Evolutionary conservation across 805 yeast genomes (phyloP).

Genomic region (Suhomyces canberraensis): DNA sequence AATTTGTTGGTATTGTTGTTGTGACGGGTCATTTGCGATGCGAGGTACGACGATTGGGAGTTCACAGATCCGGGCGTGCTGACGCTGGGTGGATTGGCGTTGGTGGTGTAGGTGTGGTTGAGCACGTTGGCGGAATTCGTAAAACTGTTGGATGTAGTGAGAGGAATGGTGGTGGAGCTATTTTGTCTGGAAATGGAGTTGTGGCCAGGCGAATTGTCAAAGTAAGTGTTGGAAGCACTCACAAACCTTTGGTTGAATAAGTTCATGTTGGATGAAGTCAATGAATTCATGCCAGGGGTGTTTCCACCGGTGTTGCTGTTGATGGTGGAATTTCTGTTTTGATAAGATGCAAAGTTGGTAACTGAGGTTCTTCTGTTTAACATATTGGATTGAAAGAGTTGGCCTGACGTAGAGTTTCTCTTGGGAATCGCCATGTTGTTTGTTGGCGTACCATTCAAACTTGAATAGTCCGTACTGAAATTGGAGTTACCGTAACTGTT

Average conservation of each 20-base stretch:
- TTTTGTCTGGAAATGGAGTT: slow-evolving; percentile 9
- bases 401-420: slow-evolving; percentile 7
- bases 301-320: slow-evolving; percentile 5
- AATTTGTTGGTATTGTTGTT: background rate
- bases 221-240: slow-evolving; percentile 13
- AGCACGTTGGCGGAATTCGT: background rate
- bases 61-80: slow-evolving; percentile 11
- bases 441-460: background rate
- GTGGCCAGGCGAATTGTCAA: slow-evolving; percentile 13
- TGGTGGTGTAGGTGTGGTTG: background rate
- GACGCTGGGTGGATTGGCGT: background rate
- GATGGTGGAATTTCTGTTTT: slow-evolving; percentile 10
- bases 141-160: background rate
- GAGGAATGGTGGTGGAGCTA: slow-evolving; percentile 5
- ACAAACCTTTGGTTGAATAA: slow-evolving; percentile 20
- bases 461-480: slow-evolving; percentile 1
- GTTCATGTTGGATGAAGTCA: slow-evolving; percentile 23
- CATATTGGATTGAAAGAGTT: slow-evolving; percentile 14
- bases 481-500: slow-evolving; percentile 6
- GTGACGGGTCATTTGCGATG: slow-evolving; percentile 6
- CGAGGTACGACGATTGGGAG: slow-evolving; percentile 7
- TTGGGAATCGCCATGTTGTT: slow-evolving; percentile 5
- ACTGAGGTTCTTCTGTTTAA: slow-evolving; percentile 16
- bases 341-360: slow-evolving; percentile 10
- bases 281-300: slow-evolving; percentile 6